These are phyloP conservation scores for Diaporthe ampelina DNA, from an alignment of 2,329 filamentous ascomycete species.

Conservation along the genomic window DNA sequence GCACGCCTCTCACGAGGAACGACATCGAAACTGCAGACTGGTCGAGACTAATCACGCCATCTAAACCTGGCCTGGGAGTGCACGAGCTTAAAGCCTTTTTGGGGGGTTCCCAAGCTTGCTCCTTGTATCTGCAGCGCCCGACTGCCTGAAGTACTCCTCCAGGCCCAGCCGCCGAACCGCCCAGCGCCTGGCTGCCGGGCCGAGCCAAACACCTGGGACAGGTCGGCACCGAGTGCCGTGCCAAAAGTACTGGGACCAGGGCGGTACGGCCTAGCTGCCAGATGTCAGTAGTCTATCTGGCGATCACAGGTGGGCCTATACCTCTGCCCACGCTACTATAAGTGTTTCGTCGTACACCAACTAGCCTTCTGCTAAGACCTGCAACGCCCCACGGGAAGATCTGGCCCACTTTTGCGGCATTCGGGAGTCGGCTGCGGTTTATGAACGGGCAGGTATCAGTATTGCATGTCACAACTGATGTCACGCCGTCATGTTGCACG, in stretches of 20 bases:
- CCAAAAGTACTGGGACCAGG: neutral
- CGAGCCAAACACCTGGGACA: neutral
- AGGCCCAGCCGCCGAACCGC: constrained; percentile 11
- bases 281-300: neutral
- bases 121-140: constrained; percentile 9
- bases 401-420: constrained; percentile 6
- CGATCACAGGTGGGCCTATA: neutral
- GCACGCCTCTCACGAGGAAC: constrained; percentile 2
- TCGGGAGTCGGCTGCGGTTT: constrained; percentile 21
- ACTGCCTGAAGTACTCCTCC: neutral
- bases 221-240: constrained; percentile 12
- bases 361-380: neutral
- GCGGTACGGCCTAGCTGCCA: neutral
- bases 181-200: neutral
- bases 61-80: constrained; percentile 12
- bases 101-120: neutral
- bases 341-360: neutral
- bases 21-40: constrained; percentile 3
- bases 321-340: neutral
- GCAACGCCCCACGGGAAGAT: neutral
- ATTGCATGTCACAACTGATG: neutral
- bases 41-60: constrained; percentile 16
- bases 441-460: neutral
- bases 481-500: neutral
- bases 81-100: constrained; percentile 30